phyloP scores from a whole-genome alignment of 495 filamentous ascomycete genomes.

The Aspergillus nanangensis region DNA sequence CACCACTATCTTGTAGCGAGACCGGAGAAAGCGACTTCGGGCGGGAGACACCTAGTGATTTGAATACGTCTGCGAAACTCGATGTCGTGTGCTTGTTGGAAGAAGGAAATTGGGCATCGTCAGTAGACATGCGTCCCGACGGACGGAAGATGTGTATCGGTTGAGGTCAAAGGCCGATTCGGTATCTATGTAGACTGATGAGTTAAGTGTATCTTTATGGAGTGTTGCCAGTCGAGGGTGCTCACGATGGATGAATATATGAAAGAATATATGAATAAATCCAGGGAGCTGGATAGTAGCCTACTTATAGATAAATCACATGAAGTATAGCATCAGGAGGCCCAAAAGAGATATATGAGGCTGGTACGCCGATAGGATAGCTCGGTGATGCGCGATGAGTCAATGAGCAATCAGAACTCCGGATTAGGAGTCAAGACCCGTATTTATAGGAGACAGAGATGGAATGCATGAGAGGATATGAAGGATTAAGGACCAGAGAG shows the following conservation, averaged over 20 bases:
- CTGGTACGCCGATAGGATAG: conserved; percentile 3
- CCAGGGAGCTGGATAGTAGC: too few species aligned
- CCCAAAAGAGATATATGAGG: conserved; percentile 9
- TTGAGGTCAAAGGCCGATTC: conserved; percentile 17
- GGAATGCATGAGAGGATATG: neutral
- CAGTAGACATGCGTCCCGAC: conserved; percentile 42
- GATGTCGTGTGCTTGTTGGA: conserved; percentile 35
- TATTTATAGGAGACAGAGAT: too few species aligned
- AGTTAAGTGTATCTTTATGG: too few species aligned
- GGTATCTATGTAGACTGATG: neutral
- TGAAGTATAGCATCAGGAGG: conserved; percentile 7
- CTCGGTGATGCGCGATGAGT: neutral
- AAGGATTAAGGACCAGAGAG: too few species aligned
- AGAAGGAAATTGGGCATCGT: conserved; percentile 37
- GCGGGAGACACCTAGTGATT: conserved; percentile 38
- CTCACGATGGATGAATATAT: too few species aligned
- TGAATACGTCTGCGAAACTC: conserved; percentile 44
- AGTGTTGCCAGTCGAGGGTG: too few species aligned
- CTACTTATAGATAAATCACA: conserved; percentile 2
- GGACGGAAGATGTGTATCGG: conserved; percentile 25
- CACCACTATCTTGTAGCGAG: conserved; percentile 31
- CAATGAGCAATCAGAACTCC: conserved; percentile 1
- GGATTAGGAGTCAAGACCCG: too few species aligned
- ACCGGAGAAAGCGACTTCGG: conserved; percentile 37
- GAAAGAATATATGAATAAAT: too few species aligned